A percentile compares a stretch with the other conserved stretches of the same genome.
Evolutionary conservation across 1,139 yeast species (phyloP).

Genomic region (Arxiozyma slooffiae): DNA sequence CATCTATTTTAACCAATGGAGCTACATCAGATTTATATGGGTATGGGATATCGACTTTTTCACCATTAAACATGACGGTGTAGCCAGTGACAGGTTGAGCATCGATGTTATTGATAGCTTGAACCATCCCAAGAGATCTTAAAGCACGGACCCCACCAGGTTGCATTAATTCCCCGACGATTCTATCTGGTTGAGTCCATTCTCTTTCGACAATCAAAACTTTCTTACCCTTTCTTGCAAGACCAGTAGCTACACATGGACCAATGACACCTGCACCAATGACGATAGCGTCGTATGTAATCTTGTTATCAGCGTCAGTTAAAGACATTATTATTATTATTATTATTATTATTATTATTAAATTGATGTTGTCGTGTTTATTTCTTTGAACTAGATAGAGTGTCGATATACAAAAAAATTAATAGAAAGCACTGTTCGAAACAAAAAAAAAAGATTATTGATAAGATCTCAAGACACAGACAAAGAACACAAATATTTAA

Average conservation of each 20-base stretch:
- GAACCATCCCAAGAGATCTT: conserved; percentile 68
- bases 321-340: conserved; percentile 9
- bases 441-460: too few relatives aligned
- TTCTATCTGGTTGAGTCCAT: conserved; percentile 86
- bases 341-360: not conserved
- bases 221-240: conserved; percentile 81
- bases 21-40: conserved; percentile 52
- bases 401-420: not conserved
- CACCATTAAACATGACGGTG: conserved; percentile 57
- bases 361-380: too few relatives aligned
- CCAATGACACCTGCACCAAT: conserved; percentile 96
- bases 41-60: conserved; percentile 54
- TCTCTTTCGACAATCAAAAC: conserved; percentile 70
- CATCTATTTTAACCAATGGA: conserved; percentile 41
- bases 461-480: too few relatives aligned
- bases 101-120: conserved; percentile 69
- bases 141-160: conserved; percentile 88
- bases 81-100: conserved; percentile 77
- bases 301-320: conserved; percentile 24
- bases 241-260: conserved; percentile 80
- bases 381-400: not conserved
- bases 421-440: too few relatives aligned
- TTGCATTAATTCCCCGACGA: conserved; percentile 93
- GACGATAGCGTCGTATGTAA: conserved; percentile 35
- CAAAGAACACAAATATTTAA: too few relatives aligned